Conservation (phyloP, 116 monocot species). For the Cymodocea nodosa region DNA sequence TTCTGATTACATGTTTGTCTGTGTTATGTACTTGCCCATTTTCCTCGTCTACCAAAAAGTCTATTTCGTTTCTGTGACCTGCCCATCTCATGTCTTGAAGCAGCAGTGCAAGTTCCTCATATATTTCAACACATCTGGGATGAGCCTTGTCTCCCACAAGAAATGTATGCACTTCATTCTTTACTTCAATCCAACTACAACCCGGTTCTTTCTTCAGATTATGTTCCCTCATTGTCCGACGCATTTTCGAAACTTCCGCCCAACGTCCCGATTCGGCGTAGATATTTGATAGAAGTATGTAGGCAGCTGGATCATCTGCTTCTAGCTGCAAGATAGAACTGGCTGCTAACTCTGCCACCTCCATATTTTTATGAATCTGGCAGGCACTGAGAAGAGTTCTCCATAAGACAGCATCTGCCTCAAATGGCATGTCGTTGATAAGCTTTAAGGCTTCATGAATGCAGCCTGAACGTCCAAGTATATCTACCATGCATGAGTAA, state of each 20-base stretch:
- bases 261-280: conserved; percentile 70
- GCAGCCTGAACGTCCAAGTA: conserved; percentile 45
- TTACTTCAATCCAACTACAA: conserved; percentile 89
- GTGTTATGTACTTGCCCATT: neutral
- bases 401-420: conserved; percentile 80
- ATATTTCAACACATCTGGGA: conserved; percentile 33
- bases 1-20: neutral
- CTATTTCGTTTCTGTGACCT: conserved; percentile 17
- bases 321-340: conserved; percentile 37
- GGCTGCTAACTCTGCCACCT: conserved; percentile 57
- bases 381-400: conserved; percentile 61
- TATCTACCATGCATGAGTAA: conserved; percentile 83
- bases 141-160: conserved; percentile 58
- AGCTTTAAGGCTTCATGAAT: conserved; percentile 42
- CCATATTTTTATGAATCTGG: conserved; percentile 37
- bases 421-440: conserved; percentile 48
- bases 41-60: conserved; percentile 1
- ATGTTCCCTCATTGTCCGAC: conserved; percentile 50
- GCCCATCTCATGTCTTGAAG: conserved; percentile 35
- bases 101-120: conserved; percentile 31
- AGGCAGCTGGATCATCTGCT: conserved; percentile 72
- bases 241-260: conserved; percentile 50
- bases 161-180: conserved; percentile 51
- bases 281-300: conserved; percentile 54
- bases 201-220: conserved; percentile 81